These are phyloP conservation scores for Chromera velia DNA, from an alignment of 73 alveolate genomes.

Conservation along the genomic window DNA sequence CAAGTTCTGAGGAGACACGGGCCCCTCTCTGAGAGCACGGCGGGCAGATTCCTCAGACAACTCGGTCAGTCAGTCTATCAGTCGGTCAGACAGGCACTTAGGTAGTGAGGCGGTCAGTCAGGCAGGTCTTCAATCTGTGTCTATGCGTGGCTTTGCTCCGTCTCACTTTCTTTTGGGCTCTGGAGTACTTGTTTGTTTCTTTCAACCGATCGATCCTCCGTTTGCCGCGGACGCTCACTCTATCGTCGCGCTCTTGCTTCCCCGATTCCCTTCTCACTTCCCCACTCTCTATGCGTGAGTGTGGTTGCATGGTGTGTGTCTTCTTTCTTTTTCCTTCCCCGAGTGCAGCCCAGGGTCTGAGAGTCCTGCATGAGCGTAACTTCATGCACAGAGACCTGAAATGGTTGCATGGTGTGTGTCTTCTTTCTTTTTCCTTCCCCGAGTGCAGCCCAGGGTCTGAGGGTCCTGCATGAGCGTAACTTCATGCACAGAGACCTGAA, in stretches of 20 bases:
- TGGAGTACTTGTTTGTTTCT: too few species aligned
- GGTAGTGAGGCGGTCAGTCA: too few species aligned
- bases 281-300: too few species aligned
- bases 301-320: too few species aligned
- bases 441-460: not conserved
- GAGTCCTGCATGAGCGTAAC: constrained; percentile 51
- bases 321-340: not conserved
- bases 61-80: not conserved
- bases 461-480: constrained; percentile 51
- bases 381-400: constrained; percentile 41
- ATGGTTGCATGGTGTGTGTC: too few species aligned
- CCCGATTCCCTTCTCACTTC: too few species aligned
- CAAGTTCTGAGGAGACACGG: constrained; percentile 43
- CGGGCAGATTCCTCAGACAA: not conserved
- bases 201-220: too few species aligned
- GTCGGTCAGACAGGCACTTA: not conserved
- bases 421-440: not conserved
- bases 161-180: too few species aligned
- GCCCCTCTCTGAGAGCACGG: constrained; percentile 18
- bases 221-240: too few species aligned
- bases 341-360: not conserved
- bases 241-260: too few species aligned
- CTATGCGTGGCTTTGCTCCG: too few species aligned
- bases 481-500: constrained; percentile 41
- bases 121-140: too few species aligned